Base-by-base conservation (phyloP, 1,284 basidiomycete species). In the Singerocomus rubriflavus region DNA sequence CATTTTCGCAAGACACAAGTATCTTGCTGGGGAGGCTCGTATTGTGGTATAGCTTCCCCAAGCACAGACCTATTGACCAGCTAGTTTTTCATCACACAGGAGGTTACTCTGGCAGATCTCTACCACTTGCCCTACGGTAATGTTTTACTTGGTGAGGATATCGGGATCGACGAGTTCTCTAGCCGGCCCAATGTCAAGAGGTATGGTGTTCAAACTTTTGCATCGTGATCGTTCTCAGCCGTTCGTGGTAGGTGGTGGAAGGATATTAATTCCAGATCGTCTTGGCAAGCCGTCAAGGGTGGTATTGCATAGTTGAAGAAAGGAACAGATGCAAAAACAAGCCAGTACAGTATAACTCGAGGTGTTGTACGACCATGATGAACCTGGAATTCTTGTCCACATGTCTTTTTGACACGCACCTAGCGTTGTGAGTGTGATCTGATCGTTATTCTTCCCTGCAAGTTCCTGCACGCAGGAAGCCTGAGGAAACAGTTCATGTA, bases 81-180 rank as follows among this genome's bases (percentile, higher is more conserved):
- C 21, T 7, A 13, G 27, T 5, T 13, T 16, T 5, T 31, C 13
- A 6, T 41, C 13, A 7, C 8, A 6, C 52, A 78, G 73, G 64
- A 74, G 43, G 33, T 80, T 38, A 77, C 75, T 12, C 65, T 82
- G 8, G 78, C 73, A 0, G 80, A 84, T 58, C 62, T 83, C 9
- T 79, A 72, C 67, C 78, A 82, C 55, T 59, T 82, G 5, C 75
- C 80, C 0, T 74, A 73, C 47, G 77, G 69, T 6, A 13, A 49
- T 13, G 34, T 67, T 39, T 52, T 76, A 33, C 47, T 57, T 2
- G 44, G 16, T 1, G 25, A 26, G 1, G 46, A 49, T 1, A 56
- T 64, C 1, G 64, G 67, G 1, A 58, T 61, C 40, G 59, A 73
- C 17, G 50, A 72, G 29, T 60, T 75, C 49, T 55, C 62, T 12